Evolutionary conservation across 805 yeast genomes (phyloP), one percentile per base, ranked within the genome.

Genomic region (Candida quercuum): DNA sequence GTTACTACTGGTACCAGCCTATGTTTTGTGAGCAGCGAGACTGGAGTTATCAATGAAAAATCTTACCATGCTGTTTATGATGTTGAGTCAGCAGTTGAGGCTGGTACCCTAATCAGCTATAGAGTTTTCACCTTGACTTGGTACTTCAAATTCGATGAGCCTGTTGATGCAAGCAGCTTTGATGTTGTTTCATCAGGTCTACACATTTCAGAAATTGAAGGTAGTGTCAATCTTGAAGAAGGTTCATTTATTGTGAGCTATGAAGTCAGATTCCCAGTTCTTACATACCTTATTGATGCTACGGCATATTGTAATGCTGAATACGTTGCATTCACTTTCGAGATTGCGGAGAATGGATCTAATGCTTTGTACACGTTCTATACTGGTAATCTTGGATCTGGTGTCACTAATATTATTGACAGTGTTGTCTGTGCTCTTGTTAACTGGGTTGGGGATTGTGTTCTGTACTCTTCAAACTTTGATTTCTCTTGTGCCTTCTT

Each of bases 301-400:
- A 15, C 35, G 9, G 29, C 34, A 18, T 43, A 20, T 31, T 43
- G 47, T 26, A 19, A 18, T 12, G 18, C 32, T n/a, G 51, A 47
- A 13, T 47, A 36, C n/a, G 47, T 38, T 14, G 21, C 41, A 13
- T 46, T 42, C 35, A 18, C 22, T 3, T 47, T 33, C 31, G 34
- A 37, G 3, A 23, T 37, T 24, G 26, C 34, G 3, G 31, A 28
- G 11, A 30, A 17, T 17, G 35, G 34, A 14, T 37, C 16, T 15
- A 34, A 37, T 17, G 34, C 27, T 18, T 25, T 31, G 20, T 43
- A 41, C n/a, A n/a, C n/a, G n/a, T n/a, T n/a, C n/a, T n/a, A n/a
- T n/a, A n/a, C n/a, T n/a, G n/a, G n/a, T n/a, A n/a, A n/a, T n/a
- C n/a, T n/a, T n/a, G n/a, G n/a, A n/a, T n/a, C n/a, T n/a, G n/a